Conservation (phyloP, 2,329 filamentous ascomycete genomes). For the Thielaviopsis punctulata region DNA sequence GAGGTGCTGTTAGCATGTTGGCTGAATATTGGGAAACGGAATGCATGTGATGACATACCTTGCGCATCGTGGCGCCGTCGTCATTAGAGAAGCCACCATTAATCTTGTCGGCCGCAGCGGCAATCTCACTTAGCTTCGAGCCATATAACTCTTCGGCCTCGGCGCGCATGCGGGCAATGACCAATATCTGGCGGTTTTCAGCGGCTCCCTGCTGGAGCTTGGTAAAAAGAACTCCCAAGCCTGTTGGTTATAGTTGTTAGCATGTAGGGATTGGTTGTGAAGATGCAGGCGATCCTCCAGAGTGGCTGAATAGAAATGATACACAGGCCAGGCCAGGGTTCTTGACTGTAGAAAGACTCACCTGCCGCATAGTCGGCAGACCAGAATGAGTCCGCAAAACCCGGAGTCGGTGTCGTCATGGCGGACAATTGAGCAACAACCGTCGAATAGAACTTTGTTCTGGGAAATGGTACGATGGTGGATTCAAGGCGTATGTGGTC, state of each 20-base stretch:
- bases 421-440: not conserved
- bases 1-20: not conserved
- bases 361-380: conserved; percentile 92
- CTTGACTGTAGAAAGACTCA: conserved; percentile 23
- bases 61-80: conserved; percentile 88
- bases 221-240: conserved; percentile 81
- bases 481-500: not conserved
- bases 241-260: conserved; percentile 22
- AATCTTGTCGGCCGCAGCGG: conserved; percentile 65
- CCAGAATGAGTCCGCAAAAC: conserved; percentile 96
- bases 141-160: conserved; percentile 90
- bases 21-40: not conserved
- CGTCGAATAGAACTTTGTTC: not conserved
- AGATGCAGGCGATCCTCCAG: too few species aligned
- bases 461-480: not conserved
- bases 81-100: conserved; percentile 72
- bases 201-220: conserved; percentile 93
- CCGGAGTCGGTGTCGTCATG: conserved; percentile 43
- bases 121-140: conserved; percentile 63
- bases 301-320: too few species aligned
- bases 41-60: conserved; percentile 39
- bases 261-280: not conserved
- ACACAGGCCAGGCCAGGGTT: not conserved
- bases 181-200: conserved; percentile 88
- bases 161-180: conserved; percentile 80